Conservation (phyloP, 352 stramenopile species). For the Phytophthora colocasiae region DNA sequence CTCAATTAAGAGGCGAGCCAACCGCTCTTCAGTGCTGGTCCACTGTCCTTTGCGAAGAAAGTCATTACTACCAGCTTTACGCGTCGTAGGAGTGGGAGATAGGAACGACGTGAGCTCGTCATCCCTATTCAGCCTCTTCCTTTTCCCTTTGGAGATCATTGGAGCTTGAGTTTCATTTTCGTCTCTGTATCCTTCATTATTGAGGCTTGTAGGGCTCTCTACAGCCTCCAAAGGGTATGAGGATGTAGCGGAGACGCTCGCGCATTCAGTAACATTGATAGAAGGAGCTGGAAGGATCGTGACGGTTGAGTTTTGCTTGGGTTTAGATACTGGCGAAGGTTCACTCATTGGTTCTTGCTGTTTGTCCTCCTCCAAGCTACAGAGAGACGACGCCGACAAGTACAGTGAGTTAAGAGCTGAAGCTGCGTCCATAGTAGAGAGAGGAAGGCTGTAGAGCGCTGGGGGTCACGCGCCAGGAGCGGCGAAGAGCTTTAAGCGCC, state of each 20-base stretch:
- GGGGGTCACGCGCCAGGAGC: not conserved
- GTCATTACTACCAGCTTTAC: constrained; percentile 63
- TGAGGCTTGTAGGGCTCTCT: constrained; percentile 2
- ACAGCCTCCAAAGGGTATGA: not conserved
- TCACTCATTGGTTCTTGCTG: constrained; percentile 8
- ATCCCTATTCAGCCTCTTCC: constrained; percentile 38
- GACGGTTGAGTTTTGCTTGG: constrained; percentile 14
- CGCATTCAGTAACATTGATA: not conserved
- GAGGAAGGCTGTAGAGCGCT: not conserved
- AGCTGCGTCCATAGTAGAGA: constrained; percentile 17
- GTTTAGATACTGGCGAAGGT: constrained; percentile 8
- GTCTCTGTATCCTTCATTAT: constrained; percentile 35
- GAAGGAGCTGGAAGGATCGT: constrained; percentile 10
- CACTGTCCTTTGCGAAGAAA: constrained; percentile 81
- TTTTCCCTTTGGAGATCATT: constrained; percentile 32
- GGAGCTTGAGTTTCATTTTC: constrained; percentile 13
- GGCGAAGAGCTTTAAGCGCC: constrained; percentile 6
- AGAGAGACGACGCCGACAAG: constrained; percentile 15
- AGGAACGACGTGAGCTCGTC: constrained; percentile 15
- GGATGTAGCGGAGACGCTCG: not conserved
- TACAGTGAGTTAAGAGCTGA: constrained; percentile 17
- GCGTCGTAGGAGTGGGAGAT: constrained; percentile 28
- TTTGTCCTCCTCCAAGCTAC: not conserved
- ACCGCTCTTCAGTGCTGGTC: constrained; percentile 70
- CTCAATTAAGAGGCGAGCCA: constrained; percentile 68